A percentile compares a stretch with the other conserved stretches of the same genome.
Evolutionary conservation across 2,329 filamentous ascomycete genomes (phyloP).

Genomic region (Phaeomoniella chlamydospora): DNA sequence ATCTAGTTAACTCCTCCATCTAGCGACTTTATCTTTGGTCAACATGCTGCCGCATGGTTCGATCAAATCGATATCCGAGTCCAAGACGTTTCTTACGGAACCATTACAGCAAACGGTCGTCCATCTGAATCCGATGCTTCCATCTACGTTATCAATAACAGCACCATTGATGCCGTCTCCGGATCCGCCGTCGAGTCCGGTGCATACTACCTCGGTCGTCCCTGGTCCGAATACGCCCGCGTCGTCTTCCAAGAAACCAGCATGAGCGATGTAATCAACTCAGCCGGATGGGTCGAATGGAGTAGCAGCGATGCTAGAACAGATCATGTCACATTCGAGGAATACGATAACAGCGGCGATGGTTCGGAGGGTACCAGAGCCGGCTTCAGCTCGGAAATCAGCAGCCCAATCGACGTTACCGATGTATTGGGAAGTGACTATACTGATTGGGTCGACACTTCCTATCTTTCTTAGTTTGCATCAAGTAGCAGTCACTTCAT

Average conservation of each 20-base stretch:
- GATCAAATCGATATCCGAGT: constrained; percentile 34
- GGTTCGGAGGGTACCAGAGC: neutral
- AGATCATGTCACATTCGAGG: neutral
- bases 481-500: too few species aligned
- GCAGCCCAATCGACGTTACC: neutral
- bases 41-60: constrained; percentile 37
- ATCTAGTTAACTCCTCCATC: too few species aligned
- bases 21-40: constrained; percentile 44
- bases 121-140: constrained; percentile 21
- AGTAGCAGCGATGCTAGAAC: neutral
- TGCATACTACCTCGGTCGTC: constrained; percentile 33
- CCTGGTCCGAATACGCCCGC: constrained; percentile 31
- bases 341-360: constrained; percentile 1
- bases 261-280: constrained; percentile 3
- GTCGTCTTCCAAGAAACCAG: constrained; percentile 29
- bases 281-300: constrained; percentile 3
- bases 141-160: constrained; percentile 43
- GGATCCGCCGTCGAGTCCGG: constrained; percentile 23
- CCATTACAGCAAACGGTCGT: constrained; percentile 32
- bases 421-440: constrained; percentile 1
- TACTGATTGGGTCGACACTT: constrained; percentile 1
- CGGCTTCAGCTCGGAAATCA: neutral
- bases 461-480: constrained; percentile 1
- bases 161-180: constrained; percentile 24
- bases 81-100: constrained; percentile 24